phyloP scores from a whole-genome alignment of 2,329 filamentous ascomycete genomes.

The Monosporascus sp. region DNA sequence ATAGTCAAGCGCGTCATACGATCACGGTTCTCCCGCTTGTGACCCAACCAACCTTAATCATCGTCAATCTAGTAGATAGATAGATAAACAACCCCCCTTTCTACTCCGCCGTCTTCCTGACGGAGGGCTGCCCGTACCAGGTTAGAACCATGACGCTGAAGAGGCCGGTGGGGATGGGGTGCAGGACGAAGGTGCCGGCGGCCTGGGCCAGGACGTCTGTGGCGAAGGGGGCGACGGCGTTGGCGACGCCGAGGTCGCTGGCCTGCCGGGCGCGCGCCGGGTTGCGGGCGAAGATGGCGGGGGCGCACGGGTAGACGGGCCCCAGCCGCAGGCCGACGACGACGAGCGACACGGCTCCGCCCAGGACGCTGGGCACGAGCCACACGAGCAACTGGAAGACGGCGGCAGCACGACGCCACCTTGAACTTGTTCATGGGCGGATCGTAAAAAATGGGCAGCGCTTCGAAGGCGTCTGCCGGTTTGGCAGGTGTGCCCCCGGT shows the following conservation, averaged over 20 bases:
- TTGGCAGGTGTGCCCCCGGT: slow-evolving; percentile 11
- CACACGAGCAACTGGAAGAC: slow-evolving; percentile 73
- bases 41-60: too few relatives aligned
- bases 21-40: too few relatives aligned
- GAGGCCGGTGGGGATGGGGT: slow-evolving; percentile 61
- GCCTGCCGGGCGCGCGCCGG: slow-evolving; percentile 57
- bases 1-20: too few relatives aligned
- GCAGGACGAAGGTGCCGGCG: slow-evolving; percentile 58
- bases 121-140: slow-evolving; percentile 56
- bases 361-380: slow-evolving; percentile 70
- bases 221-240: slow-evolving; percentile 60
- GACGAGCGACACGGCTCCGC: slow-evolving; percentile 61
- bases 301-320: slow-evolving; percentile 72
- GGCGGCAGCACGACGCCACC: slow-evolving; percentile 58
- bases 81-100: too few relatives aligned
- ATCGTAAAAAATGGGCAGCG: slow-evolving; percentile 41
- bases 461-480: slow-evolving; percentile 16
- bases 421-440: slow-evolving; percentile 67
- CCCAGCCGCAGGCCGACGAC: slow-evolving; percentile 72
- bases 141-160: slow-evolving; percentile 61
- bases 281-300: slow-evolving; percentile 56
- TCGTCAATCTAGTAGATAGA: background rate
- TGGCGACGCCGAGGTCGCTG: slow-evolving; percentile 62
- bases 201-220: slow-evolving; percentile 60
- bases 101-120: slow-evolving; percentile 57